Conservation (phyloP, 257 asterid genomes). For the Lantana camara region DNA sequence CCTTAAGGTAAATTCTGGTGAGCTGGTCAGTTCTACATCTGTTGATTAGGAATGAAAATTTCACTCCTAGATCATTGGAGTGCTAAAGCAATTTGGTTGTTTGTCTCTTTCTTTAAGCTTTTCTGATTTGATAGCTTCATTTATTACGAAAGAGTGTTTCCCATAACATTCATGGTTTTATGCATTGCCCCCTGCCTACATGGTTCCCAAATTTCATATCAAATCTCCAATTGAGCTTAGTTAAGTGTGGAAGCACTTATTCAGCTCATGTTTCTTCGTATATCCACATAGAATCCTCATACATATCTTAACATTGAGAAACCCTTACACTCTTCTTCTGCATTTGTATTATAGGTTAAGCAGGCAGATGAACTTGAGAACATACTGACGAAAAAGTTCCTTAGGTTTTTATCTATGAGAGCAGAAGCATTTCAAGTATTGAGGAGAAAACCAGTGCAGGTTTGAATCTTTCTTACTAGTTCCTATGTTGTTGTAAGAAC, state of each 20-base stretch:
- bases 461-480: conserved; percentile 30
- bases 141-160: conserved; percentile 10
- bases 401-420: conserved; percentile 95
- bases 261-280: conserved; percentile 10
- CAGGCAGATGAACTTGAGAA: conserved; percentile 99
- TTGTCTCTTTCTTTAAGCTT: conserved; percentile 13
- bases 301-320: conserved; percentile 19
- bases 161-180: conserved; percentile 2
- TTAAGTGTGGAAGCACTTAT: neutral
- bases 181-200: neutral
- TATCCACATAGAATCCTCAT: neutral
- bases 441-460: conserved; percentile 98
- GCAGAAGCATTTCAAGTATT: conserved; percentile 99
- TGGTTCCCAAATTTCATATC: conserved; percentile 8
- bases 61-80: neutral
- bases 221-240: conserved; percentile 13
- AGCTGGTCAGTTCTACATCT: conserved; percentile 18
- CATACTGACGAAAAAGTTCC: conserved; percentile 91
- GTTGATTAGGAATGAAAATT: conserved; percentile 16
- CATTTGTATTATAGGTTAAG: conserved; percentile 65
- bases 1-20: conserved; percentile 71
- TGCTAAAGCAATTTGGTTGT: neutral
- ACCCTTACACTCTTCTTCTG: conserved; percentile 5
- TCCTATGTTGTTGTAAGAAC: conserved; percentile 5
- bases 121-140: neutral